Evolutionary conservation across 805 yeast species (phyloP).

Genomic region (Starmerella etchellsii): DNA sequence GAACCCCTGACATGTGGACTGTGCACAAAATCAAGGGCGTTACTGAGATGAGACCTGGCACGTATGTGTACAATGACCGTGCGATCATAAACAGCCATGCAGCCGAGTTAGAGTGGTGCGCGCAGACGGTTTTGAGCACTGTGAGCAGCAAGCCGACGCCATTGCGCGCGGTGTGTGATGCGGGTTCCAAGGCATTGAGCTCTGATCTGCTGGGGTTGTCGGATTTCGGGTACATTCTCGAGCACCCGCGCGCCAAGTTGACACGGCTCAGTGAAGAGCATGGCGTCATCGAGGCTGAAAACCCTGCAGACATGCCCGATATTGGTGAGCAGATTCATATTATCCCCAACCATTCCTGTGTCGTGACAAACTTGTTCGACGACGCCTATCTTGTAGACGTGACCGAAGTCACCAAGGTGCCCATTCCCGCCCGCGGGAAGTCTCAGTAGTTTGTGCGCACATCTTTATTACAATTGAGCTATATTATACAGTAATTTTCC

Average conservation of each 20-base stretch:
- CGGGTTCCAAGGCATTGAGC: conserved; percentile 15
- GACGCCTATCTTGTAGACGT: conserved; percentile 6
- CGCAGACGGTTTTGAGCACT: conserved; percentile 13
- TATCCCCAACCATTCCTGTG: conserved; percentile 15
- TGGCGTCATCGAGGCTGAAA: conserved; percentile 15
- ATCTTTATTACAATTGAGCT: no score
- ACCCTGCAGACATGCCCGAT: conserved; percentile 10
- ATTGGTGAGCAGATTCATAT: conserved; percentile 13
- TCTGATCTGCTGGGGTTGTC: conserved; percentile 10
- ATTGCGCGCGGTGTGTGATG: conserved; percentile 13
- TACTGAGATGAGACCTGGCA: conserved; percentile 16
- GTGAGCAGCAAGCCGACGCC: conserved; percentile 16
- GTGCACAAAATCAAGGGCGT: conserved; percentile 8
- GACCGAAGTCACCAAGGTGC: conserved; percentile 1
- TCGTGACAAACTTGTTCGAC: conserved; percentile 13
- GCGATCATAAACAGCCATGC: conserved; percentile 8
- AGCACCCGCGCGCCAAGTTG: conserved; percentile 10
- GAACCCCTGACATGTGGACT: conserved; percentile 17
- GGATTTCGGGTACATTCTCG: conserved; percentile 9
- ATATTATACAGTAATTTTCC: no score
- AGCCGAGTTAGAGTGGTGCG: conserved; percentile 11
- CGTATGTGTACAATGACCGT: conserved; percentile 14
- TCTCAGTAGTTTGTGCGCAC: no score
- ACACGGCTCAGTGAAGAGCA: conserved; percentile 16
- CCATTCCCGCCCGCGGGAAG: conserved; percentile 13